Conservation (phyloP, 768 basidiomycete genomes). For the Daedaleopsis sinensis region DNA sequence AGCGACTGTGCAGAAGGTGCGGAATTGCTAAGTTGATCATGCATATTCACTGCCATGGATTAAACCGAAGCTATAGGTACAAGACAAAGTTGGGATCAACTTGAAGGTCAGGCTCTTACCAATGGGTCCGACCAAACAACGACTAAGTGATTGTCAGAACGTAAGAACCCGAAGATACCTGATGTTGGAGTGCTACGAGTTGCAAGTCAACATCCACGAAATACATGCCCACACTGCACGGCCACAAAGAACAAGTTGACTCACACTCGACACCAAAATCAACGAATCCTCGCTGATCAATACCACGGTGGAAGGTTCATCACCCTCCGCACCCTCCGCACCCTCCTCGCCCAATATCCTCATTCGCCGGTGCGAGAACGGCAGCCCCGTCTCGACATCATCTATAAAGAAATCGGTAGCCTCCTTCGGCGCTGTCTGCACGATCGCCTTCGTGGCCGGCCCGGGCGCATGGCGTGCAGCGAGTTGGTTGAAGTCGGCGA, state of each 20-base stretch:
- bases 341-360: conserved; percentile 7
- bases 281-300: conserved; percentile 64
- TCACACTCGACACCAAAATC: conserved; percentile 44
- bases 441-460: neutral
- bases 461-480: conserved; percentile 22
- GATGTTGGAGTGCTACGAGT: conserved; percentile 10
- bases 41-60: no score
- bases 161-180: conserved; percentile 29
- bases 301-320: conserved; percentile 30
- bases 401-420: neutral
- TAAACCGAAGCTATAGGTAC: no score
- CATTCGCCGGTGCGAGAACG: conserved; percentile 44
- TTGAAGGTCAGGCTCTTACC: no score
- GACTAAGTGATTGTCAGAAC: conserved; percentile 16
- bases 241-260: neutral
- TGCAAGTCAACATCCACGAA: neutral
- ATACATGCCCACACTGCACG: neutral
- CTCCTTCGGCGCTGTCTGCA: neutral
- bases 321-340: conserved; percentile 12
- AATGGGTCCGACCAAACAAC: no score
- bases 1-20: no score
- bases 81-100: no score
- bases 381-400: conserved; percentile 47
- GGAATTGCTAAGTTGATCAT: no score
- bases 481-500: conserved; percentile 58